These are phyloP conservation scores for Phytophthora boehmeriae DNA, from an alignment of 352 stramenopile species.

Conservation along the genomic window DNA sequence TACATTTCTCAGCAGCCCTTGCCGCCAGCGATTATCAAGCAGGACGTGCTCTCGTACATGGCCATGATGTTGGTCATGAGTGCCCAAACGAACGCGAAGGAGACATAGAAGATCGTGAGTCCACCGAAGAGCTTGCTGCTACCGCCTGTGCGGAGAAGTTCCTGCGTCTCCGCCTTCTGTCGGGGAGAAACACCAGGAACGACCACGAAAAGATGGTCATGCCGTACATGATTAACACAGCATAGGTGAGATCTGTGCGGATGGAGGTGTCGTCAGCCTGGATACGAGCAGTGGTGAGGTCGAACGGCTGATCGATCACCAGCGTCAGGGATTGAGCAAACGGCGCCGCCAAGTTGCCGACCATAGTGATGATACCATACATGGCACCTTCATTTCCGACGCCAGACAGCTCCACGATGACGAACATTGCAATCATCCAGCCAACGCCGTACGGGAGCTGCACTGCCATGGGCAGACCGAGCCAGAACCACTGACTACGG, in stretches of 20 bases:
- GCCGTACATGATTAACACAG: conserved; percentile 34
- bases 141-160: conserved; percentile 31
- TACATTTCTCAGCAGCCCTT: conserved; percentile 36
- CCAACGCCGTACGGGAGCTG: conserved; percentile 44
- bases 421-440: conserved; percentile 43
- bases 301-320: conserved; percentile 23
- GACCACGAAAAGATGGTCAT: conserved; percentile 44
- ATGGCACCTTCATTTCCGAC: conserved; percentile 30
- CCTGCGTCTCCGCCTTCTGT: conserved; percentile 42
- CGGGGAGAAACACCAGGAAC: conserved; percentile 37
- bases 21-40: conserved; percentile 40
- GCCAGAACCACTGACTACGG: conserved; percentile 41
- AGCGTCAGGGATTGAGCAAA: conserved; percentile 30
- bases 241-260: conserved; percentile 30
- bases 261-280: conserved; percentile 19
- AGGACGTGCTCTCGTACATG: conserved; percentile 41
- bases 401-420: conserved; percentile 22
- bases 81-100: conserved; percentile 32
- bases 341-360: conserved; percentile 23
- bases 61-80: conserved; percentile 46
- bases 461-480: conserved; percentile 36
- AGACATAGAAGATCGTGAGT: conserved; percentile 33
- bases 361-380: conserved; percentile 28
- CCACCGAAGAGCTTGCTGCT: conserved; percentile 31
- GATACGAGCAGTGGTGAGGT: conserved; percentile 31